phyloP scores from a whole-genome alignment of 306 rosid species.

The Prinsepia uniflora region DNA sequence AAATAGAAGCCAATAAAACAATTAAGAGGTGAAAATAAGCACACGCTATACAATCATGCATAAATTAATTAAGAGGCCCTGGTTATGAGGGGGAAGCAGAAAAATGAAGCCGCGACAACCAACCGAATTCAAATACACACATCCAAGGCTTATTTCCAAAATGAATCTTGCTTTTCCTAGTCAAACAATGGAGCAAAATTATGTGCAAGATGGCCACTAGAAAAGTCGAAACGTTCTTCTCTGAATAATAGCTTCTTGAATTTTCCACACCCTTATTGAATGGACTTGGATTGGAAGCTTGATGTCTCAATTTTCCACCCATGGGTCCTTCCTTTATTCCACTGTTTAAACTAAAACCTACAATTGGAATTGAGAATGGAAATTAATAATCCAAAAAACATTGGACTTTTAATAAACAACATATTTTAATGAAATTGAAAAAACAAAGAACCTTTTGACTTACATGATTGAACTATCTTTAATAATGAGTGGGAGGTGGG shows the following conservation, averaged over 20 bases:
- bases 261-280: conserved; percentile 55
- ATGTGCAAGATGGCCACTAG: conserved; percentile 50
- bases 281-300: conserved; percentile 45
- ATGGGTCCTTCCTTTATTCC: conserved; percentile 67
- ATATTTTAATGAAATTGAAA: not conserved
- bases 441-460: conserved; percentile 25
- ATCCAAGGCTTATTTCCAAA: not conserved
- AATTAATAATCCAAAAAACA: not conserved
- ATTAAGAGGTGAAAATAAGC: not conserved
- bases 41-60: not conserved
- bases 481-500: conserved; percentile 55
- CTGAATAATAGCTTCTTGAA: conserved; percentile 33
- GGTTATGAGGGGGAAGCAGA: not conserved
- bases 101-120: conserved; percentile 5
- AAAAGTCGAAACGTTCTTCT: conserved; percentile 39
- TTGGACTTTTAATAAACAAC: no score
- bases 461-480: conserved; percentile 53
- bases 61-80: not conserved
- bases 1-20: conserved; percentile 14
- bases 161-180: not conserved
- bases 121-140: conserved; percentile 1
- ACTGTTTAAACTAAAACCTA: conserved; percentile 65
- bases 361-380: not conserved
- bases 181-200: conserved; percentile 35
- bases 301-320: conserved; percentile 36